Evolutionary conservation across 1,284 basidiomycete genomes (phyloP).

Genomic region (Trichosporon sp.): DNA sequence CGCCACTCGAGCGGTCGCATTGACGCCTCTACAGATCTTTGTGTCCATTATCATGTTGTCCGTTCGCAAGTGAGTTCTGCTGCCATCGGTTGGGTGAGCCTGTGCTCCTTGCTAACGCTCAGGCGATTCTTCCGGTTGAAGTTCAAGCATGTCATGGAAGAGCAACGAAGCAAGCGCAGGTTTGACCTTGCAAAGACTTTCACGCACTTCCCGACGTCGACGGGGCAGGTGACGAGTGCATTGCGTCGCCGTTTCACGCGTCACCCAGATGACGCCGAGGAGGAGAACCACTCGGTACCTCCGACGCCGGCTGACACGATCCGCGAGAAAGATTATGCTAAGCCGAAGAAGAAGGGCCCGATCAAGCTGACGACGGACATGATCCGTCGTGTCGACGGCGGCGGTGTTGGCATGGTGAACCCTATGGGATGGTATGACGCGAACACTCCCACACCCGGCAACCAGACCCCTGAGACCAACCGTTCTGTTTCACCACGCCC

Average conservation of each 20-base stretch:
- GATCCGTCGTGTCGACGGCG: conserved; percentile 77
- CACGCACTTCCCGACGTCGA: conserved; percentile 37
- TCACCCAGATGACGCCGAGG: not conserved
- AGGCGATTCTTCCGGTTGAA: conserved; percentile 75
- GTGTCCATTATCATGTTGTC: conserved; percentile 57
- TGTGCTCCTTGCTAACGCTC: conserved; percentile 2
- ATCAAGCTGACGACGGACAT: conserved; percentile 69
- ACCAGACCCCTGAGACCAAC: conserved; percentile 15
- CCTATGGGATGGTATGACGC: conserved; percentile 65
- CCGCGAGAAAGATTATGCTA: conserved; percentile 1
- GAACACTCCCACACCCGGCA: conserved; percentile 20
- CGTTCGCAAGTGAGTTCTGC: conserved; percentile 45
- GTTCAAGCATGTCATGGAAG: conserved; percentile 69
- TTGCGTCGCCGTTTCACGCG: conserved; percentile 41
- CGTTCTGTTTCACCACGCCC: conserved; percentile 14
- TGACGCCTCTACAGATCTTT: conserved; percentile 40
- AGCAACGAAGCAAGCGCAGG: conserved; percentile 37
- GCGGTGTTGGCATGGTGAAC: conserved; percentile 76
- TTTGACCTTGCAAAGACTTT: conserved; percentile 45
- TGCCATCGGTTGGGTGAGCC: not conserved
- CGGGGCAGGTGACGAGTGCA: conserved; percentile 25
- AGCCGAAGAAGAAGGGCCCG: conserved; percentile 48
- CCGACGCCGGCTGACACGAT: conserved; percentile 7
- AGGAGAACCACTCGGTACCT: not conserved
- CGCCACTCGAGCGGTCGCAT: not conserved